Base-by-base conservation (phyloP, 345 rosid species). In the Combretum micranthum region DNA sequence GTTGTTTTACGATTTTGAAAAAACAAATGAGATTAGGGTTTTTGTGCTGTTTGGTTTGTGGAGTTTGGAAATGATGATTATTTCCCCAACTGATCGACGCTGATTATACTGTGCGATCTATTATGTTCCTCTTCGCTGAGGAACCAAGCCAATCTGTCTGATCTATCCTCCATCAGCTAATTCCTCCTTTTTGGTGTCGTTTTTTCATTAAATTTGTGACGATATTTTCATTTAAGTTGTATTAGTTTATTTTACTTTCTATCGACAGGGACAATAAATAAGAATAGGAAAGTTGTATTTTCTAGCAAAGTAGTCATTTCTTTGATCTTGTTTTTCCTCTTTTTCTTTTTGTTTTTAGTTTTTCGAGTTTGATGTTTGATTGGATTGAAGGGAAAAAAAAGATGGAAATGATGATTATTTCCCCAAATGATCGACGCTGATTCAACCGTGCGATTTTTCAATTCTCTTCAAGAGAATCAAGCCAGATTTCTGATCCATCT, bases 11-110 rank as follows among this genome's bases (percentile, higher is more conserved):
- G 50, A 6, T 18, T 50, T 20, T 55, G 10, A 10, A n/a, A 19
- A 21, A 13, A 45, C n/a, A n/a, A n/a, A n/a, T n/a, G n/a, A n/a
- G n/a, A n/a, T n/a, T n/a, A n/a, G n/a, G n/a, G n/a, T n/a, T n/a
- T n/a, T n/a, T n/a, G n/a, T n/a, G n/a, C n/a, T n/a, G n/a, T n/a
- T n/a, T n/a, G n/a, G n/a, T n/a, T n/a, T n/a, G n/a, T n/a, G n/a
- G n/a, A n/a, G n/a, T n/a, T n/a, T n/a, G 68, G 70, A 59, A 48
- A 53, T 50, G 83, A 78, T 65, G 74, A 69, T 58, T 65, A 50
- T 75, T 70, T 74, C 65, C 74, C 78, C 79, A 76, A 39, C 71
- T 71, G 76, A 73, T 71, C 74, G 69, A 77, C 46, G 63, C 67
- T 74, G 82, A 80, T 69, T 63, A 66, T 42, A 74, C 74, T 70